Conservation (phyloP, 1,139 yeast genomes). For the Yamadazyma mexicana region DNA sequence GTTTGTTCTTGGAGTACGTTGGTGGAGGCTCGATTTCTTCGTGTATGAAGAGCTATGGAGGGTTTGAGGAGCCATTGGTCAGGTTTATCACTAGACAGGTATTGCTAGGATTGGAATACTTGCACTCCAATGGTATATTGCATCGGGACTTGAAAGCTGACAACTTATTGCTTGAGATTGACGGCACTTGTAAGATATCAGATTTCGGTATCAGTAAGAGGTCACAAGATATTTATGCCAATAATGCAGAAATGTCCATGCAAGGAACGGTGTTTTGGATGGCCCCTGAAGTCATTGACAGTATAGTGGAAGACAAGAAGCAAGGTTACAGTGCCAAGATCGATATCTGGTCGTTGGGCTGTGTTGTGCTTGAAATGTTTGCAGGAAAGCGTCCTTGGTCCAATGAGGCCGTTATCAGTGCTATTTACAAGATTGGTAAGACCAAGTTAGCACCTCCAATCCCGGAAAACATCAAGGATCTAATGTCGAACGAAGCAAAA, state of each 20-base stretch:
- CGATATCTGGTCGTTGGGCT: conserved; percentile 90
- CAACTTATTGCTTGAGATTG: conserved; percentile 81
- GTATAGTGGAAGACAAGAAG: conserved; percentile 69
- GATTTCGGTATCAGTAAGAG: conserved; percentile 96
- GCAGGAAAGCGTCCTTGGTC: conserved; percentile 87
- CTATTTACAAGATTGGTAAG: conserved; percentile 72
- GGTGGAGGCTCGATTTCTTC: conserved; percentile 97
- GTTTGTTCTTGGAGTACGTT: conserved; percentile 89
- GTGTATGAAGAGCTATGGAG: conserved; percentile 78
- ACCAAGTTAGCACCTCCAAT: conserved; percentile 90
- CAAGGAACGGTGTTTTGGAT: conserved; percentile 99
- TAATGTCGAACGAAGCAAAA: conserved; percentile 64
- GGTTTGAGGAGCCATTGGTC: conserved; percentile 77
- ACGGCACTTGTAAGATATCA: conserved; percentile 93
- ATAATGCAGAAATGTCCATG: conserved; percentile 94
- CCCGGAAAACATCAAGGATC: conserved; percentile 67
- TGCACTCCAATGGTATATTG: conserved; percentile 83
- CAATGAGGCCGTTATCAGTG: conserved; percentile 75
- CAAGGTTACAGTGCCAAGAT: conserved; percentile 97
- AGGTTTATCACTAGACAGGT: conserved; percentile 78
- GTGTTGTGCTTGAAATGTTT: conserved; percentile 94
- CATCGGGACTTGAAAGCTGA: conserved; percentile 98
- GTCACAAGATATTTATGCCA: conserved; percentile 82
- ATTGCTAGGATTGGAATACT: conserved; percentile 76
- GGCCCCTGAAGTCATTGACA: conserved; percentile 98